A percentile compares a stretch with the other conserved stretches of the same genome.
These are phyloP conservation scores for Caloboletus inedulis DNA, from an alignment of 1,284 basidiomycete genomes.

Conservation along the genomic window DNA sequence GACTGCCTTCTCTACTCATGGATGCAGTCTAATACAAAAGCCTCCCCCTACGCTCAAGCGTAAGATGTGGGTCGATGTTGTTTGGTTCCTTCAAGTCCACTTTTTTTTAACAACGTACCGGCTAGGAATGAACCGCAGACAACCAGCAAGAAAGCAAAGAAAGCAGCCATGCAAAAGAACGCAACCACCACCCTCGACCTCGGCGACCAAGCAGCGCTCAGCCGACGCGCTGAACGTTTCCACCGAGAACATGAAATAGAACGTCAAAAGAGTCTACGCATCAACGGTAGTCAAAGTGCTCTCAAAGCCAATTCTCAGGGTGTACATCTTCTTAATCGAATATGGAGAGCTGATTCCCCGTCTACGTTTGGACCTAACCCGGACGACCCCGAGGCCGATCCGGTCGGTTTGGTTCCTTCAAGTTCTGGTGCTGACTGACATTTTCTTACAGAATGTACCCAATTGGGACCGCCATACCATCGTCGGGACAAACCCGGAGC, in stretches of 20 bases:
- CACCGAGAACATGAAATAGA: constrained; percentile 80
- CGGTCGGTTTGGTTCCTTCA: constrained; percentile 44
- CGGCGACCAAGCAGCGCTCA: constrained; percentile 64
- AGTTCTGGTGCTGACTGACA: constrained; percentile 10
- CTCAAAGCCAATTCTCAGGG: constrained; percentile 48
- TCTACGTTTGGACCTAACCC: constrained; percentile 42
- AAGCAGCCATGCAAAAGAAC: constrained; percentile 48
- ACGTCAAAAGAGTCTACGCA: constrained; percentile 51
- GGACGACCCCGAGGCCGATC: constrained; percentile 69
- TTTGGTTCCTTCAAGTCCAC: background rate
- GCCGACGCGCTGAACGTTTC: constrained; percentile 72
- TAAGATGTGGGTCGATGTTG: constrained; percentile 50
- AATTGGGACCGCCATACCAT: constrained; percentile 98
- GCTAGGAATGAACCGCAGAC: constrained; percentile 41
- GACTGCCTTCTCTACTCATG: constrained; percentile 15
- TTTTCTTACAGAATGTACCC: constrained; percentile 74
- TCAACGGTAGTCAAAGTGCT: constrained; percentile 33
- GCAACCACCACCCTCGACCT: constrained; percentile 45
- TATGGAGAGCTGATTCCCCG: constrained; percentile 44
- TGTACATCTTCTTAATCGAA: constrained; percentile 49
- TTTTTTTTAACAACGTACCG: constrained; percentile 14
- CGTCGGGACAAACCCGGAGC: constrained; percentile 82
- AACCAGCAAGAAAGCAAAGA: constrained; percentile 68
- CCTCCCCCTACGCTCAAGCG: constrained; percentile 59
- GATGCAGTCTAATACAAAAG: constrained; percentile 61